Percentiles rank a stretch among this genome's conserved stretches.
Conservation (phyloP, 2,329 filamentous ascomycete species). For the Neopestalotiopsis sp. region DNA sequence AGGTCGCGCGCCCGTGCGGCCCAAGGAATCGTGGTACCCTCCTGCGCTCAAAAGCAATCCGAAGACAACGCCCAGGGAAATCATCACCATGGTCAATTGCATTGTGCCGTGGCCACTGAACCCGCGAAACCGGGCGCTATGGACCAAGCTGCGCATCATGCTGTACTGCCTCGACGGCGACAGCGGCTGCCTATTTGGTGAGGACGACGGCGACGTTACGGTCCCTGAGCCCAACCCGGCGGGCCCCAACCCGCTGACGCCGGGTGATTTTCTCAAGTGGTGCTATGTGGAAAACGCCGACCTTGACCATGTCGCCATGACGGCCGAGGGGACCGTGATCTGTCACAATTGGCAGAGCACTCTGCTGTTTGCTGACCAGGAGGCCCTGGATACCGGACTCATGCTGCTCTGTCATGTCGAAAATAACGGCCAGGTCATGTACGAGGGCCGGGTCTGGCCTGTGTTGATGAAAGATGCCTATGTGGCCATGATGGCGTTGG, state of each 20-base stretch:
- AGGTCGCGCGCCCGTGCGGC: background rate
- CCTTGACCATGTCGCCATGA: conserved; percentile 6
- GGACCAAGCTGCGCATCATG: conserved; percentile 13
- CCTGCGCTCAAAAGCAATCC: background rate
- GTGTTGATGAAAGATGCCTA: conserved; percentile 9
- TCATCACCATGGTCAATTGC: conserved; percentile 1
- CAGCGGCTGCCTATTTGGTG: conserved; percentile 1
- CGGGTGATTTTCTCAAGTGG: background rate
- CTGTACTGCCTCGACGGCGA: conserved; percentile 1
- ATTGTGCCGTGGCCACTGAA: background rate
- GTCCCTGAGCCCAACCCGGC: background rate
- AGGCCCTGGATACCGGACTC: background rate
- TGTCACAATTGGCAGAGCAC: background rate
- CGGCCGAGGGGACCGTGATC: background rate
- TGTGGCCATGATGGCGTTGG: background rate
- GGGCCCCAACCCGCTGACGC: conserved; percentile 2
- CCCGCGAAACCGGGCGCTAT: background rate
- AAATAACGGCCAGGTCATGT: conserved; percentile 6
- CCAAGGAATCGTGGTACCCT: conserved; percentile 7
- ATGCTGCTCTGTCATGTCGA: conserved; percentile 6
- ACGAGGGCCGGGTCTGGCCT: background rate
- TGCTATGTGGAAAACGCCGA: conserved; percentile 9
- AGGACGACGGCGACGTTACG: conserved; percentile 8
- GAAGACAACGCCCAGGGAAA: background rate
- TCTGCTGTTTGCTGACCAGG: conserved; percentile 1